These are phyloP conservation scores for Epichloe sp. DNA, from an alignment of 2,329 filamentous ascomycete species.

Conservation along the genomic window DNA sequence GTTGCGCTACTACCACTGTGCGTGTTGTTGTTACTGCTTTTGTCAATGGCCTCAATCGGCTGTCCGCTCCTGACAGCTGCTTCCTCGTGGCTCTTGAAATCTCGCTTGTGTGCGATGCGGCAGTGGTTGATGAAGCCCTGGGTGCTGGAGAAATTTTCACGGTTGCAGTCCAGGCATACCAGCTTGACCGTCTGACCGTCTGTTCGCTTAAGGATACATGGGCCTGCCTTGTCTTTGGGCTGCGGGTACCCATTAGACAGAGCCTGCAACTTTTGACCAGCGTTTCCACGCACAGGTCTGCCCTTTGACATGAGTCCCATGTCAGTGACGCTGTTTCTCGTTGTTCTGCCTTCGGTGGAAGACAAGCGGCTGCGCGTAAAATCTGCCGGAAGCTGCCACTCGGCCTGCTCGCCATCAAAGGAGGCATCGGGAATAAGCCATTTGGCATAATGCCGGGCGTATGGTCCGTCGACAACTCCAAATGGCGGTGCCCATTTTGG, in stretches of 20 bases:
- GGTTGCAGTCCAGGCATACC: slow-evolving; percentile 75
- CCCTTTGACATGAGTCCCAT: slow-evolving; percentile 31
- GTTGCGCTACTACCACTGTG: slow-evolving; percentile 1
- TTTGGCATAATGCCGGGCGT: slow-evolving; percentile 85
- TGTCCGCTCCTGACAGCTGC: slow-evolving; percentile 81
- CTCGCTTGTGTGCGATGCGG: slow-evolving; percentile 83
- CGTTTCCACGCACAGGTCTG: slow-evolving; percentile 33
- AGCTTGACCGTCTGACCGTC: slow-evolving; percentile 83
- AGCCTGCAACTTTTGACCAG: slow-evolving; percentile 53
- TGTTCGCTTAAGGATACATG: slow-evolving; percentile 72
- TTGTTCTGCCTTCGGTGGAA: slow-evolving; percentile 57
- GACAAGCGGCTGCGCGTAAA: slow-evolving; percentile 30
- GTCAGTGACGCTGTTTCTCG: slow-evolving; percentile 54
- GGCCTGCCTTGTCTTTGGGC: slow-evolving; percentile 69
- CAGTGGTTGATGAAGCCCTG: slow-evolving; percentile 99
- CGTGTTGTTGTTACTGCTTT: not conserved
- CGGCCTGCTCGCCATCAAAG: slow-evolving; percentile 58
- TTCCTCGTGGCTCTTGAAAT: slow-evolving; percentile 92
- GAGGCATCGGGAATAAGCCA: slow-evolving; percentile 84
- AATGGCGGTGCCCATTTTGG: slow-evolving; percentile 76
- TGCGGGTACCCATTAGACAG: slow-evolving; percentile 58
- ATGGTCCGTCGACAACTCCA: slow-evolving; percentile 83
- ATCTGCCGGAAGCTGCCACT: slow-evolving; percentile 30
- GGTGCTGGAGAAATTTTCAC: slow-evolving; percentile 88
- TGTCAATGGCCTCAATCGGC: slow-evolving; percentile 45